Evolutionary conservation across 2,329 filamentous ascomycete species (phyloP).

Genomic region (Rhynchosporium agropyri): DNA sequence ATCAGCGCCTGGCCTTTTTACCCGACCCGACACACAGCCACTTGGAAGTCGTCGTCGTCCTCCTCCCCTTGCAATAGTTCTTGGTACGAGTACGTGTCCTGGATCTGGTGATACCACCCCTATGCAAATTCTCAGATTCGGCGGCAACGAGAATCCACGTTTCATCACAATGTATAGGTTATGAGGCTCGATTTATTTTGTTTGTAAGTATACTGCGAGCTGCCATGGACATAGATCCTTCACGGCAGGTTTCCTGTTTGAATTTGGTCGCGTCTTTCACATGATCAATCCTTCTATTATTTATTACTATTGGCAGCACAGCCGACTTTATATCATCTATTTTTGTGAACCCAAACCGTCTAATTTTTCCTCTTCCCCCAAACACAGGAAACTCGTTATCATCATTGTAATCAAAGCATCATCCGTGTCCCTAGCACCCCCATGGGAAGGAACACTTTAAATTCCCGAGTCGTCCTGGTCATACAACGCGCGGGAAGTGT

Average conservation of each 20-base stretch:
- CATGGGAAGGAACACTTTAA: slow-evolving; percentile 13
- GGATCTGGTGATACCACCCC: not conserved
- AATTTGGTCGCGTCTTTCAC: not conserved
- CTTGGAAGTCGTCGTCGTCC: slow-evolving; percentile 1
- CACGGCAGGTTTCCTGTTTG: not conserved
- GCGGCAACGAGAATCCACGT: not conserved
- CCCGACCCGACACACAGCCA: slow-evolving; percentile 6
- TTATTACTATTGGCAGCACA: not conserved
- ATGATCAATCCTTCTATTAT: not conserved
- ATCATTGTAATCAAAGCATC: slow-evolving; percentile 1
- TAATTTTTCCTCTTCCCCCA: not conserved
- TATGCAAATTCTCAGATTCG: not conserved
- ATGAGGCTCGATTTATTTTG: too few species aligned
- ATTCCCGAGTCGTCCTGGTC: slow-evolving; percentile 40
- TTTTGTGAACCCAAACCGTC: not conserved
- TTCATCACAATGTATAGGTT: not conserved
- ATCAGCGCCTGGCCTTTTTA: slow-evolving; percentile 8
- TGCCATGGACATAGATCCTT: not conserved
- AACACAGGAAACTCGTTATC: slow-evolving; percentile 11
- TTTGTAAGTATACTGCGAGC: too few species aligned
- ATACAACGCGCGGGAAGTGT: slow-evolving; percentile 25
- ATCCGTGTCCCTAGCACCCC: not conserved
- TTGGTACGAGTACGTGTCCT: not conserved
- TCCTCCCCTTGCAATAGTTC: not conserved
- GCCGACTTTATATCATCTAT: not conserved